phyloP scores from a whole-genome alignment of 768 basidiomycete genomes.

The Mycena maculata region DNA sequence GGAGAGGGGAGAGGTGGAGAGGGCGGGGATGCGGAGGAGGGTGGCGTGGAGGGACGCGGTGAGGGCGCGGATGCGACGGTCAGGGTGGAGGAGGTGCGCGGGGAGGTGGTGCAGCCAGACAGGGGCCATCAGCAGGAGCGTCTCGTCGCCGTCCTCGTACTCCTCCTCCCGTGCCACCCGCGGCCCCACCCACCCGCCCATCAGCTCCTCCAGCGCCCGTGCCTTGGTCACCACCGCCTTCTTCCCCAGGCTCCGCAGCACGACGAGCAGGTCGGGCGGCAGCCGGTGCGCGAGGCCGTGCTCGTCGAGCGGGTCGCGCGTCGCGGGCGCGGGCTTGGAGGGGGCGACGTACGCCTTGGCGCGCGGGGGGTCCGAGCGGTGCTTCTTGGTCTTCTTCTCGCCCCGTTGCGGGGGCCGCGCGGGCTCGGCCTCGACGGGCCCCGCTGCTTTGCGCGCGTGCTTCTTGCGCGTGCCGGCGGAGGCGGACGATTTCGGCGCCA shows the following conservation, averaged over 20 bases:
- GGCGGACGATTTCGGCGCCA: slow-evolving; percentile 21
- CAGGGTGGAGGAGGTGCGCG: slow-evolving; percentile 81
- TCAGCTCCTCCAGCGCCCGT: slow-evolving; percentile 88
- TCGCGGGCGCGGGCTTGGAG: slow-evolving; percentile 76
- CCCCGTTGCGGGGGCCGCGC: too few species aligned
- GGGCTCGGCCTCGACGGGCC: slow-evolving; percentile 48
- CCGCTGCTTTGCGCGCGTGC: slow-evolving; percentile 80
- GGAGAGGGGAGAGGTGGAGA: slow-evolving; percentile 63
- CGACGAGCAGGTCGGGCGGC: slow-evolving; percentile 85
- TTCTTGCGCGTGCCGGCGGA: slow-evolving; percentile 91
- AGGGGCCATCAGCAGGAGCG: slow-evolving; percentile 73
- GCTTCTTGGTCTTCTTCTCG: slow-evolving; percentile 63
- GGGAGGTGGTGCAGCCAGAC: slow-evolving; percentile 96
- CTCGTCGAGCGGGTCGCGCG: slow-evolving; percentile 89
- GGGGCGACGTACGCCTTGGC: slow-evolving; percentile 92
- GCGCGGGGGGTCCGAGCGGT: slow-evolving; percentile 73
- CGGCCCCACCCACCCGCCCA: slow-evolving; percentile 65
- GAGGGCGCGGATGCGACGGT: slow-evolving; percentile 76
- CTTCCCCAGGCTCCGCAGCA: slow-evolving; percentile 85
- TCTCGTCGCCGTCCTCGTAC: slow-evolving; percentile 53
- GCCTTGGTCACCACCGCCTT: slow-evolving; percentile 89
- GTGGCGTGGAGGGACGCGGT: slow-evolving; percentile 72
- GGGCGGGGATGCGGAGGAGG: slow-evolving; percentile 60
- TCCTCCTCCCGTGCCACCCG: slow-evolving; percentile 51
- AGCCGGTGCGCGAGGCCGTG: slow-evolving; percentile 79